A percentile compares a stretch with the other conserved stretches of the same genome.
Conservation (phyloP, 2,329 filamentous ascomycete genomes). For the Colletotrichum sp. region DNA sequence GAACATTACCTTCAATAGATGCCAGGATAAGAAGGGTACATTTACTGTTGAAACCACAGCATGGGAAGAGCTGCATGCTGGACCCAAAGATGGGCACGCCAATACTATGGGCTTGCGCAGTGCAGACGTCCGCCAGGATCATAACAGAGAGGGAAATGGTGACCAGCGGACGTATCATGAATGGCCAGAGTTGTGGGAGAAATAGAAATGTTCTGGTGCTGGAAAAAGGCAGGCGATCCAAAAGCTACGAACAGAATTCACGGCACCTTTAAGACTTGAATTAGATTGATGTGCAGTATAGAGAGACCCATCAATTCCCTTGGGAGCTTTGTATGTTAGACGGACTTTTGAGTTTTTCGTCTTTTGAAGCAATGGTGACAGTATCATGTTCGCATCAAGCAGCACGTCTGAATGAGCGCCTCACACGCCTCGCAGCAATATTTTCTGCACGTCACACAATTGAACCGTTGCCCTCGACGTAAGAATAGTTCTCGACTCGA, state of each 20-base stretch:
- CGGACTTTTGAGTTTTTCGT: not conserved
- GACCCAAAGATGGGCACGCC: not conserved
- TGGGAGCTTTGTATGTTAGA: not conserved
- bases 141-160: not conserved
- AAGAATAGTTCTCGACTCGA: not conserved
- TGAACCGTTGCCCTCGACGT: not conserved
- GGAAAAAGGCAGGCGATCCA: not conserved
- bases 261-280: not conserved
- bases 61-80: constrained; percentile 52
- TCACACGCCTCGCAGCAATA: not conserved
- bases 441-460: not conserved
- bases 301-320: not conserved
- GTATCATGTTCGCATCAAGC: not conserved
- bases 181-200: constrained; percentile 7
- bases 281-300: not conserved
- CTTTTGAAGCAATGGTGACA: not conserved
- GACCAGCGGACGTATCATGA: not conserved
- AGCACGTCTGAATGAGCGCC: not conserved
- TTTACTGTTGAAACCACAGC: constrained; percentile 69
- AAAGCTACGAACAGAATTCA: not conserved
- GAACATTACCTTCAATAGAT: constrained; percentile 44
- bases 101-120: not conserved
- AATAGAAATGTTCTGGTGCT: not conserved
- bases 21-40: constrained; percentile 58
- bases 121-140: not conserved